Evolutionary conservation across 140 eudicot genomes (phyloP), one percentile per base, ranked within the genome.

Genomic region (Anethum foeniculum): DNA sequence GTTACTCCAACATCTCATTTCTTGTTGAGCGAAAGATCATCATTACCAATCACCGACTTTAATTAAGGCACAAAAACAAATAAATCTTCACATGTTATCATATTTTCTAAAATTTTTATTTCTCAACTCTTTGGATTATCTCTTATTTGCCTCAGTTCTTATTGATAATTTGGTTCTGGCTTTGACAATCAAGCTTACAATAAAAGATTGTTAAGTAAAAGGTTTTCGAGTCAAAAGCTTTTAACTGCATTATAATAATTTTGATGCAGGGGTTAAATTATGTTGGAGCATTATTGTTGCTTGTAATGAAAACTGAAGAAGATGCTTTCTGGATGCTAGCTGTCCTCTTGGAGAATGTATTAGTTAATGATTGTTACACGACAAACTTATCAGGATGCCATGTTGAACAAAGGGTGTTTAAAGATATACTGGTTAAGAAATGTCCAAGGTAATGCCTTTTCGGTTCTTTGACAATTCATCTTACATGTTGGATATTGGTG

Each of bases 301-400:
- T 95, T 18, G 99, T 95, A 83, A 90, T 95, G 97, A 92, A 95
- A 87, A 95, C 97, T 16, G 99, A 95, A 84, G 99, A 95, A 92
- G 99, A 95, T 64, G 99, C 97, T 3, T 95, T 95, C 80, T 95
- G 99, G 99, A 95, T 95, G 99, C 86, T 95, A 68, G 97, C 99
- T 44, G 92, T 92, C 76, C 99, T 95, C 62, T 80, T 95, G 83
- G 99, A 95, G 86, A 85, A 95, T 76, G 99, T 92, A 15, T 81
- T 95, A 76, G 97, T 92, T 67, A 90, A 77, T 81, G 99, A 95
- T 85, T 95, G 99, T 56, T 95, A 95, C 82, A 88, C 97, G 9
- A 90, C 54, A 81, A 92, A 95, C 81, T 88, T 95, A 85, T 84
- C 97, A 68, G 99, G 99, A 48, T 95, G 99, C 85, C 99, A 95